phyloP scores from a whole-genome alignment of 768 basidiomycete species.

The Leccinum disarticulatum region DNA sequence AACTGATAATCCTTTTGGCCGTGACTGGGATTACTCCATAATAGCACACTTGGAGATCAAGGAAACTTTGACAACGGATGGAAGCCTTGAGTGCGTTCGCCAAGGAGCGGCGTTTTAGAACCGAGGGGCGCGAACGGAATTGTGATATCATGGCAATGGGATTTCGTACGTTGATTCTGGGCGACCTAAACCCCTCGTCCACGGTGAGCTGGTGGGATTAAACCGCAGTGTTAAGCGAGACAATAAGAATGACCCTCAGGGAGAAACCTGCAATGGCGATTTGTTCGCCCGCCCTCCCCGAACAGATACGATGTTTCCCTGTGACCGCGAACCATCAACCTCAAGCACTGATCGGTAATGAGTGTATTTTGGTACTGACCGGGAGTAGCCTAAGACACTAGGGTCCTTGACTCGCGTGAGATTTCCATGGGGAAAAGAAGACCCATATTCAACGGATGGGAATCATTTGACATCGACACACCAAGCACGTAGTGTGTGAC shows the following conservation, averaged over 20 bases:
- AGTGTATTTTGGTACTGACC: background rate
- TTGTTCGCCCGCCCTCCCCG: background rate
- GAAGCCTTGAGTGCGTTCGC: background rate
- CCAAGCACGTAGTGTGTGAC: background rate
- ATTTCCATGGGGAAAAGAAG: background rate
- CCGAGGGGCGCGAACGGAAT: background rate
- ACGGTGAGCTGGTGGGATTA: constrained; percentile 1
- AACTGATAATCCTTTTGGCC: background rate
- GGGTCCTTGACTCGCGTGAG: constrained; percentile 6
- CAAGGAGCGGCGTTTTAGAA: constrained; percentile 7
- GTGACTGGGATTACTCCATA: background rate
- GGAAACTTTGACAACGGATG: constrained; percentile 14
- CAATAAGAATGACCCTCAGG: background rate
- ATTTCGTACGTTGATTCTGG: background rate
- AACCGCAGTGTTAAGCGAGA: constrained; percentile 2
- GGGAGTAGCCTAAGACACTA: background rate
- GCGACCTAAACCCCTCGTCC: background rate
- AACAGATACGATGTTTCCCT: background rate
- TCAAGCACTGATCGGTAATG: background rate
- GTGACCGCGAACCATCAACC: background rate
- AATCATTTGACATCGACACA: background rate
- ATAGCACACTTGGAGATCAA: constrained; percentile 46
- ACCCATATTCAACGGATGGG: background rate
- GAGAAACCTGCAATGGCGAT: background rate
- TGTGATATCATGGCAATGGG: background rate